Evolutionary conservation across 306 rosid genomes (phyloP).

Genomic region (Cyamopsis tetragonoloba): DNA sequence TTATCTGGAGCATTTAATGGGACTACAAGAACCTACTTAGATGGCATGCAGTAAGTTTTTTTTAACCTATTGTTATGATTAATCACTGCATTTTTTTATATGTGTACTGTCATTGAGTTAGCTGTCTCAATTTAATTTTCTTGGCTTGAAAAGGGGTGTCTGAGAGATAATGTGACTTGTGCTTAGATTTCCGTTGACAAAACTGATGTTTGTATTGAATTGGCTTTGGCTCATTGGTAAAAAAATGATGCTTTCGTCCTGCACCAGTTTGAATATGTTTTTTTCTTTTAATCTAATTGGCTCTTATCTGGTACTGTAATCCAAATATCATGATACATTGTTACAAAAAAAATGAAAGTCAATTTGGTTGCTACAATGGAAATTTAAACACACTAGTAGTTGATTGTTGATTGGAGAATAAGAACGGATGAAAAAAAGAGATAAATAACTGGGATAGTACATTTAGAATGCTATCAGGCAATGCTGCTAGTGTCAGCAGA

Average conservation of each 20-base stretch:
- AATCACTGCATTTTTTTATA: not conserved
- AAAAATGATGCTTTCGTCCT: too few relatives aligned
- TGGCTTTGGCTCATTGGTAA: too few relatives aligned
- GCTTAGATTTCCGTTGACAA: too few relatives aligned
- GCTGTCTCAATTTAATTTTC: not conserved
- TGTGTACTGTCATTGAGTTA: not conserved
- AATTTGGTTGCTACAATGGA: too few relatives aligned
- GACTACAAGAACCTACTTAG: conserved; percentile 87
- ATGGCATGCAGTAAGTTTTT: conserved; percentile 91
- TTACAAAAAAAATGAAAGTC: too few relatives aligned
- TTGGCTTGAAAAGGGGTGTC: not conserved
- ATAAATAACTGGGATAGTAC: not conserved
- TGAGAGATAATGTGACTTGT: not conserved
- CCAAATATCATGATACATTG: too few relatives aligned
- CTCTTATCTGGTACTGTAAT: too few relatives aligned
- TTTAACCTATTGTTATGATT: conserved; percentile 8
- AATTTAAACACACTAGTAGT: too few relatives aligned
- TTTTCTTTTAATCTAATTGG: too few relatives aligned
- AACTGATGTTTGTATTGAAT: too few relatives aligned
- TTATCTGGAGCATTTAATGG: conserved; percentile 98
- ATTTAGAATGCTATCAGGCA: not conserved
- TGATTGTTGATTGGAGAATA: too few relatives aligned
- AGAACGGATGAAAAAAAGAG: not conserved
- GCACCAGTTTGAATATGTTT: too few relatives aligned
- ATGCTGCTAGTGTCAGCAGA: not conserved